Evolutionary conservation across 192 early-diverging fungal species (phyloP).

Genomic region (Lobosporangium transversale): DNA sequence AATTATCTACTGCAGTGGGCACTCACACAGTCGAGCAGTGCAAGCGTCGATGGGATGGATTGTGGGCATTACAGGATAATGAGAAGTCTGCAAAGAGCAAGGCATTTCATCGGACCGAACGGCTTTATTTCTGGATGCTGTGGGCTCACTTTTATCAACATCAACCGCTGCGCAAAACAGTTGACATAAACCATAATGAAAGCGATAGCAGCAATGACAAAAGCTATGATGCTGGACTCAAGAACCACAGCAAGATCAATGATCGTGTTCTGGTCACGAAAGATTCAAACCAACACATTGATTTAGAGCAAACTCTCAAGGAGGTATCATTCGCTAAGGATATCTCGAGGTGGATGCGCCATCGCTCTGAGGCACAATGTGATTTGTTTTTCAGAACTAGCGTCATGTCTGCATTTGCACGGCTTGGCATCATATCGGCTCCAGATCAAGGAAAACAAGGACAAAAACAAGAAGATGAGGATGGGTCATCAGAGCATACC

Average conservation of each 20-base stretch:
- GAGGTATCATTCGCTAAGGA: constrained; percentile 29
- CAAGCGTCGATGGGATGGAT: constrained; percentile 34
- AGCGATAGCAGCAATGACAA: background rate
- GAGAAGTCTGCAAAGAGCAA: constrained; percentile 28
- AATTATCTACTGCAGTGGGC: constrained; percentile 27
- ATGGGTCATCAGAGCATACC: background rate
- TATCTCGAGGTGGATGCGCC: constrained; percentile 39
- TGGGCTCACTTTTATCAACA: constrained; percentile 23
- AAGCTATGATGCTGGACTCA: background rate
- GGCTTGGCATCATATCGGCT: background rate
- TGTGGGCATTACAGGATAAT: constrained; percentile 9
- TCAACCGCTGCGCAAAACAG: too few species aligned
- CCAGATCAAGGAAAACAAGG: background rate
- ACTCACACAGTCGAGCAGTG: constrained; percentile 40
- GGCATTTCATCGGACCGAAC: constrained; percentile 31
- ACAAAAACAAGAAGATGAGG: background rate
- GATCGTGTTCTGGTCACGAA: background rate
- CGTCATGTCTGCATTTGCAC: background rate
- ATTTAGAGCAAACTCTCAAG: background rate
- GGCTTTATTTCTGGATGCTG: constrained; percentile 43
- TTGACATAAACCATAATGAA: too few species aligned
- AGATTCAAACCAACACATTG: background rate
- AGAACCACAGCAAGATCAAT: background rate
- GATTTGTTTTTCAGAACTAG: constrained; percentile 11
- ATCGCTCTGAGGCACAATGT: constrained; percentile 20